Evolutionary conservation across 2,329 filamentous ascomycete genomes (phyloP), one percentile per base, ranked within the genome.

Genomic region (Colletotrichum scovillei): DNA sequence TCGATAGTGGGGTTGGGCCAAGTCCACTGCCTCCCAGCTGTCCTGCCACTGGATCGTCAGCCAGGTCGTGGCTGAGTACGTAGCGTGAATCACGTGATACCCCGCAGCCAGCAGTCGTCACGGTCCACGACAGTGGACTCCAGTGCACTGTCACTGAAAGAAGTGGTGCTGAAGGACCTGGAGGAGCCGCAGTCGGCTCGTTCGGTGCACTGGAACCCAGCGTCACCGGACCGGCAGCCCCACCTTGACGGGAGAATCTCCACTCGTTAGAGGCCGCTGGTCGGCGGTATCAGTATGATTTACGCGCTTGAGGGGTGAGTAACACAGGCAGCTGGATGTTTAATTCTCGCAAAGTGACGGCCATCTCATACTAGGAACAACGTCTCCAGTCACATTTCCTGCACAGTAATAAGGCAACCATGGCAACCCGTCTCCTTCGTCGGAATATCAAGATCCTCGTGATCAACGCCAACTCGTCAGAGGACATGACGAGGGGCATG

Each of bases 381-480:
- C 24, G 8, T 24, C 5, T n/a, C 42, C 2, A 24, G n/a, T 8
- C 26, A n/a, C 7, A 16, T 63, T 26, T 38, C 7, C 24, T 22
- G 2, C 32, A 11, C 28, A 46, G 19, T 19, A 35, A 30, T 16
- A 52, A n/a, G 14, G 28, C 26, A 49, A 74, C 14, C 38, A 82
- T 82, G 80, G 66, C 79, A 11, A 79, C 78, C 49, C 75, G 75
- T 16, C 72, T 79, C 28, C 74, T 81, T 22, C 78, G 80, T 49
- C 78, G 77, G 72, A 76, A 76, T 30, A 83, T 82, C 75, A 87
- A 81, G 74, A 90, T 95, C 75, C 87, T 96, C 53, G 85, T 96
- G 74, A 87, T 96, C 77, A 96, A 97, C 79, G 94, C 94, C 42
- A 97, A 97, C 83, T 95, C 93, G 2, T 94, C 92, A 1, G 77